Evolutionary conservation across 495 filamentous ascomycete species (phyloP).

Genomic region (Penicillium taxi): DNA sequence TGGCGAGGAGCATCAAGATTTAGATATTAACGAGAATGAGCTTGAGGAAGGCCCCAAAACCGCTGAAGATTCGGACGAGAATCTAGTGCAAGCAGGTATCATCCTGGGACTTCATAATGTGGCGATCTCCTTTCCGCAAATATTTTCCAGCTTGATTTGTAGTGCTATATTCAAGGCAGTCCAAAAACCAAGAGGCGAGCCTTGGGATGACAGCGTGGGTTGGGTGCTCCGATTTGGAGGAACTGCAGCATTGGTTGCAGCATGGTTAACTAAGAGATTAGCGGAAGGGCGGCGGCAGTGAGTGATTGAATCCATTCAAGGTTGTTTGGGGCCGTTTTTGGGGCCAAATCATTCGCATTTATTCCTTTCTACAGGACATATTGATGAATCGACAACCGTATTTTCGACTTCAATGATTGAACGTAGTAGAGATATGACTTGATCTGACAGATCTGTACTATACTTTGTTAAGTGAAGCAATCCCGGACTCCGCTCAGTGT

Average conservation of each 20-base stretch:
- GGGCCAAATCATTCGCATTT: too few species aligned
- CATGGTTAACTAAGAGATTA: conserved; percentile 50
- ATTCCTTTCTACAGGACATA: too few species aligned
- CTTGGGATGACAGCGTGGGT: conserved; percentile 77
- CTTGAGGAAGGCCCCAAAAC: conserved; percentile 20
- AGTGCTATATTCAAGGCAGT: conserved; percentile 71
- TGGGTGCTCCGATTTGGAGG: conserved; percentile 80
- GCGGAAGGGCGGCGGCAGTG: conserved; percentile 36
- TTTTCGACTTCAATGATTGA: too few species aligned
- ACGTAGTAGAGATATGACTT: too few species aligned
- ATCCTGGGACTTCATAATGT: conserved; percentile 90
- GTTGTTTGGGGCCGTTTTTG: too few species aligned
- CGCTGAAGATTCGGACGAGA: conserved; percentile 11
- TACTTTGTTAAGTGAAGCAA: too few species aligned
- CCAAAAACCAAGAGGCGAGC: conserved; percentile 73
- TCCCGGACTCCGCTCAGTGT: too few species aligned
- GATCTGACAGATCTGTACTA: too few species aligned
- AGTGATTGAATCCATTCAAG: too few species aligned
- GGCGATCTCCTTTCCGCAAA: conserved; percentile 78
- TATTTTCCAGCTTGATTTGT: conserved; percentile 73
- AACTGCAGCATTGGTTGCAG: conserved; percentile 65
- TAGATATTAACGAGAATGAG: conserved; percentile 16
- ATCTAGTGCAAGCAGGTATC: conserved; percentile 65
- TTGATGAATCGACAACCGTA: too few species aligned
- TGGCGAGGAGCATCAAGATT: conserved; percentile 1